Conservation (phyloP, 2,329 filamentous ascomycete species). For the Hymenoscyphus salicellus region DNA sequence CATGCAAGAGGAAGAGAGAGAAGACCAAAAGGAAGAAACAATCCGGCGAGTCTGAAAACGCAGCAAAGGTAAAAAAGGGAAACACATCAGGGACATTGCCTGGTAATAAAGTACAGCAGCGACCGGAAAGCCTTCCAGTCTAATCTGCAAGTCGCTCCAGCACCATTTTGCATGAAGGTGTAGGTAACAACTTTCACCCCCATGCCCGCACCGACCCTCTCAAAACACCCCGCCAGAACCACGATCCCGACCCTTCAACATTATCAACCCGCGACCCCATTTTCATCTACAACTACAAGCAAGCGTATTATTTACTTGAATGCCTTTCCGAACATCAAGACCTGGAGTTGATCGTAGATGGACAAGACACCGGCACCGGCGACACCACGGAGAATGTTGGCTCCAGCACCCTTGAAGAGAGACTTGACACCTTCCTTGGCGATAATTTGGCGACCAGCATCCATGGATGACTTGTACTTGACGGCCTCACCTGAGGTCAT, state of each 20-base stretch:
- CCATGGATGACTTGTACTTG: conserved; percentile 98
- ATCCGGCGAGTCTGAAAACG: conserved; percentile 26
- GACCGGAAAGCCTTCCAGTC: conserved; percentile 27
- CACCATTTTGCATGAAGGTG: conserved; percentile 36
- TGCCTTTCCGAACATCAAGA: conserved; percentile 99
- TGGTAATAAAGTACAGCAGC: conserved; percentile 41
- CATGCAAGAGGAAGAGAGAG: conserved; percentile 24
- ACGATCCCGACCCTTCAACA: conserved; percentile 13
- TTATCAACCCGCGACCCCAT: conserved; percentile 16
- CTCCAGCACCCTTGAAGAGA: conserved; percentile 99
- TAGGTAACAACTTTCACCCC: conserved; percentile 35
- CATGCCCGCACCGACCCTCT: conserved; percentile 22
- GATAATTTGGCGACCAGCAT: conserved; percentile 94
- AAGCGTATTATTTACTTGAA: conserved; percentile 63
- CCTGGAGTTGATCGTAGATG: conserved; percentile 99
- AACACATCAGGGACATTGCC: conserved; percentile 38
- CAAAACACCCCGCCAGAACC: conserved; percentile 13
- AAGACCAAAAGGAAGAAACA: conserved; percentile 20
- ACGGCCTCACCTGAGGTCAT: conserved; percentile 97
- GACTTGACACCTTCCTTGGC: conserved; percentile 97
- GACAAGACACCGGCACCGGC: conserved; percentile 99
- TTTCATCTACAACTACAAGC: conserved; percentile 31
- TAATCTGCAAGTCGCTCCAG: conserved; percentile 36
- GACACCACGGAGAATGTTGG: conserved; percentile 99
- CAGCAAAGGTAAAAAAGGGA: conserved; percentile 28